Percentiles rank a stretch among this genome's conserved stretches.
Conservation (phyloP, 768 basidiomycete genomes). For the Sutorius australiensis region DNA sequence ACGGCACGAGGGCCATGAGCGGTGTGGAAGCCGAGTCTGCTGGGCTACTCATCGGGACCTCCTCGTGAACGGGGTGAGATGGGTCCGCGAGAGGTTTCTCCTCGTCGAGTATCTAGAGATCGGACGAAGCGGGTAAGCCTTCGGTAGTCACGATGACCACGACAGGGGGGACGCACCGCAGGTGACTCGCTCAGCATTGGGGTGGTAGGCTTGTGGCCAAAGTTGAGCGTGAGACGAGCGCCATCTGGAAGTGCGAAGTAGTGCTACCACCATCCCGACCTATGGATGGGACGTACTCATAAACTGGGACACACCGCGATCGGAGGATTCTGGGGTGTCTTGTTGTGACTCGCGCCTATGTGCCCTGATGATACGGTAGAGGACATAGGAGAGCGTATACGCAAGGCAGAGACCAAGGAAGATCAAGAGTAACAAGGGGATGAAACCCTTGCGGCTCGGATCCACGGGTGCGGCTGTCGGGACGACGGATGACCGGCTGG, state of each 20-base stretch:
- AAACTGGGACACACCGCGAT: conserved; percentile 23
- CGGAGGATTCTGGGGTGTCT: conserved; percentile 18
- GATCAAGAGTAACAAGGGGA: conserved; percentile 19
- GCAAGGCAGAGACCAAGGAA: conserved; percentile 26
- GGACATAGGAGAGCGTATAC: conserved; percentile 24
- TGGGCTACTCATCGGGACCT: conserved; percentile 8
- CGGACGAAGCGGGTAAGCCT: background rate
- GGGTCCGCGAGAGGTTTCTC: conserved; percentile 17
- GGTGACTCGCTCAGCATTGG: background rate
- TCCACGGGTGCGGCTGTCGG: conserved; percentile 1
- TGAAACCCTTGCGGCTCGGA: conserved; percentile 3
- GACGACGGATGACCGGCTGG: conserved; percentile 1
- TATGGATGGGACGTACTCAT: conserved; percentile 20
- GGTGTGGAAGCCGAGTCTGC: conserved; percentile 15
- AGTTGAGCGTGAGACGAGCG: conserved; percentile 23
- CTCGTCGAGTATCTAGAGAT: conserved; percentile 12
- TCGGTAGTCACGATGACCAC: background rate
- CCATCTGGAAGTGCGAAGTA: conserved; percentile 13
- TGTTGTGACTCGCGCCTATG: conserved; percentile 10
- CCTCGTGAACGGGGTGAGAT: background rate
- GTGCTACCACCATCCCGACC: background rate
- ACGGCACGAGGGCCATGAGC: conserved; percentile 8
- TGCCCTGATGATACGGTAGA: conserved; percentile 26
- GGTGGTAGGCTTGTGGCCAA: conserved; percentile 7
- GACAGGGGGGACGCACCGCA: conserved; percentile 10